These are phyloP conservation scores for Leonotis leonurus DNA, from an alignment of 257 asterid genomes.

Conservation along the genomic window DNA sequence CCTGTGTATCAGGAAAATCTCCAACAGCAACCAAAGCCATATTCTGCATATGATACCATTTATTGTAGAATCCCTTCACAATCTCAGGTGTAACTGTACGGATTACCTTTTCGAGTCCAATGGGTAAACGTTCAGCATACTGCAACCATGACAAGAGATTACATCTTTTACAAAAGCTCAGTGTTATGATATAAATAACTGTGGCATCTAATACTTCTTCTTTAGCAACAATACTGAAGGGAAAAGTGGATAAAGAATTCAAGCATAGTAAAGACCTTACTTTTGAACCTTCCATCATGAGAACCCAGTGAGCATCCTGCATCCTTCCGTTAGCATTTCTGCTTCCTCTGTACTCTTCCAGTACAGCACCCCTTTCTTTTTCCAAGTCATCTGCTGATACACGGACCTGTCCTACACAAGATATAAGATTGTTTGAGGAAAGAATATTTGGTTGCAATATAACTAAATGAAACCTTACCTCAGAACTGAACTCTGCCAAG, in stretches of 20 bases:
- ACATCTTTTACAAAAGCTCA: not conserved
- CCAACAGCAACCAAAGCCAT: slow-evolving; percentile 96
- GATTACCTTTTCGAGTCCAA: slow-evolving; percentile 85
- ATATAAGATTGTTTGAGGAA: slow-evolving; percentile 13
- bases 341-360: slow-evolving; percentile 83
- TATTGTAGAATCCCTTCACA: slow-evolving; percentile 69
- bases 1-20: slow-evolving; percentile 90
- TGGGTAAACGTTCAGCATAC: slow-evolving; percentile 93
- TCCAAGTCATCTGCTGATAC: slow-evolving; percentile 72
- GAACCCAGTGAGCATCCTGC: slow-evolving; percentile 94
- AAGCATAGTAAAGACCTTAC: slow-evolving; percentile 30
- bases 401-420: slow-evolving; percentile 52
- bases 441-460: not conserved
- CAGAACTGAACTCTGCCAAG: slow-evolving; percentile 88
- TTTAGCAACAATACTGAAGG: slow-evolving; percentile 1
- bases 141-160: slow-evolving; percentile 26
- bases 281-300: slow-evolving; percentile 97
- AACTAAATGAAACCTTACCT: slow-evolving; percentile 41
- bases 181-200: not conserved
- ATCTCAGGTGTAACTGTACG: slow-evolving; percentile 68
- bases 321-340: slow-evolving; percentile 91
- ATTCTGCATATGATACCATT: slow-evolving; percentile 83
- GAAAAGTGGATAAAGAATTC: not conserved
- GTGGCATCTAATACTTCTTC: not conserved
- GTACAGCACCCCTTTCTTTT: slow-evolving; percentile 95